These are phyloP conservation scores for Leptoxyphium fumago DNA, from an alignment of 2,329 filamentous ascomycete species.

Conservation along the genomic window DNA sequence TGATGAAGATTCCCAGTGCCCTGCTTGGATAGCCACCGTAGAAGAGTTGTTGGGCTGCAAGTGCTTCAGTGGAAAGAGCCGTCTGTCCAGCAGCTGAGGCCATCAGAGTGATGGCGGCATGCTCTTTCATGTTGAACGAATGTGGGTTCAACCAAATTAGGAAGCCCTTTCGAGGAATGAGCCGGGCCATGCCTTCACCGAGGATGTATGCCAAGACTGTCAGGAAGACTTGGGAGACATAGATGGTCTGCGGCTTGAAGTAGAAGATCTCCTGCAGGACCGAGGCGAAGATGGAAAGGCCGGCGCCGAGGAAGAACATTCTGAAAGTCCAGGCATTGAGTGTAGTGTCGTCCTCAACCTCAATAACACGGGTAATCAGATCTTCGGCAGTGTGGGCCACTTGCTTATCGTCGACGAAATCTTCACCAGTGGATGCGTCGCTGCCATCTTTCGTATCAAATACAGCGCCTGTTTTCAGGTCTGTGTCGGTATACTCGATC, in stretches of 20 bases:
- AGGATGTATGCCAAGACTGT: slow-evolving; percentile 30
- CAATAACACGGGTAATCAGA: slow-evolving; percentile 19
- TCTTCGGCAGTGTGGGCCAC: slow-evolving; percentile 14
- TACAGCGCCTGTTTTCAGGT: neutral
- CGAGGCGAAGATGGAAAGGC: slow-evolving; percentile 14
- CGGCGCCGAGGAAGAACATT: slow-evolving; percentile 20
- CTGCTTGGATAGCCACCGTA: slow-evolving; percentile 28
- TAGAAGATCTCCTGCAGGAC: slow-evolving; percentile 32
- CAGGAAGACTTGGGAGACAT: slow-evolving; percentile 30
- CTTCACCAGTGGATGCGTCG: neutral
- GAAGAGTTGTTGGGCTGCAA: slow-evolving; percentile 34
- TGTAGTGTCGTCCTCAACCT: slow-evolving; percentile 24
- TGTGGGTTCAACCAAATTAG: slow-evolving; percentile 26
- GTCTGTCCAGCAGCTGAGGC: slow-evolving; percentile 23
- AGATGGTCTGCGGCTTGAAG: slow-evolving; percentile 34
- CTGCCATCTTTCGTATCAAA: neutral
- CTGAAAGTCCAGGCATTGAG: slow-evolving; percentile 26
- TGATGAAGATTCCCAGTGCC: slow-evolving; percentile 29
- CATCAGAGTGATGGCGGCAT: slow-evolving; percentile 30
- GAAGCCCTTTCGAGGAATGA: slow-evolving; percentile 22
- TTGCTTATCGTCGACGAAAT: neutral
- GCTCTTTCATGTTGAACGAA: slow-evolving; percentile 20
- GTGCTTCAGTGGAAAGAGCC: slow-evolving; percentile 24
- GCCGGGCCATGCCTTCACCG: slow-evolving; percentile 24
- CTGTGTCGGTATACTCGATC: neutral